A percentile compares a stretch with the other conserved stretches of the same genome.
Evolutionary conservation across 805 yeast species (phyloP).

Genomic region (Alloascoidea hylecoeti): DNA sequence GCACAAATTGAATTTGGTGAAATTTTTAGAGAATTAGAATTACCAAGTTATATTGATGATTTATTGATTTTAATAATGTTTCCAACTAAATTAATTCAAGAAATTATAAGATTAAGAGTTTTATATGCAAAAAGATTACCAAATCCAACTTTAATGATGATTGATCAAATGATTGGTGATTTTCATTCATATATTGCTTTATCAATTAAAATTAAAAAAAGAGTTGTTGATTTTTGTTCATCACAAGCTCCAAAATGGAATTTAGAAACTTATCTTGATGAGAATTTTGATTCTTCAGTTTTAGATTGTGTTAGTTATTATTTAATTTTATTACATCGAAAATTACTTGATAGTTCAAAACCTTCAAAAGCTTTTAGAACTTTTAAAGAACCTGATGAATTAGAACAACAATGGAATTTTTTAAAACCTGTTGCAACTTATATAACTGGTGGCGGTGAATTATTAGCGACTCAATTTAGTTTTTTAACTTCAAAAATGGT

Average conservation of each 20-base stretch:
- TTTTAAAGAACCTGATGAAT: constrained; percentile 82
- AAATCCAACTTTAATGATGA: constrained; percentile 89
- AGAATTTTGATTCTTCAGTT: constrained; percentile 50
- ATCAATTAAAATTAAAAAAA: constrained; percentile 61
- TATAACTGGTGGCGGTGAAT: constrained; percentile 69
- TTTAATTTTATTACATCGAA: constrained; percentile 56
- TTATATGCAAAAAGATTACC: constrained; percentile 63
- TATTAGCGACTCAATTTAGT: constrained; percentile 64
- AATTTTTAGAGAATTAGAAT: constrained; percentile 47
- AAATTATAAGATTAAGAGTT: constrained; percentile 59
- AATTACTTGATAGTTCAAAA: constrained; percentile 64
- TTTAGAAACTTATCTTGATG: constrained; percentile 47
- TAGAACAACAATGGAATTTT: constrained; percentile 71
- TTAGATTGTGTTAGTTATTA: constrained; percentile 63
- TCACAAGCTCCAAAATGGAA: constrained; percentile 62
- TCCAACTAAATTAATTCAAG: constrained; percentile 70
- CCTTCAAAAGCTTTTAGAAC: constrained; percentile 55
- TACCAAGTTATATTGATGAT: constrained; percentile 59
- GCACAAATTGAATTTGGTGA: constrained; percentile 50
- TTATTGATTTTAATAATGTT: constrained; percentile 55
- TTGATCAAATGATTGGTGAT: constrained; percentile 86
- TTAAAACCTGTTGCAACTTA: constrained; percentile 64
- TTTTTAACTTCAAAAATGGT: constrained; percentile 52
- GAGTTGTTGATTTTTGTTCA: constrained; percentile 37
- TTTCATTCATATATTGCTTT: constrained; percentile 63